Evolutionary conservation across 108 stramenopile species (phyloP).

Genomic region (Cylindrotheca closterium): DNA sequence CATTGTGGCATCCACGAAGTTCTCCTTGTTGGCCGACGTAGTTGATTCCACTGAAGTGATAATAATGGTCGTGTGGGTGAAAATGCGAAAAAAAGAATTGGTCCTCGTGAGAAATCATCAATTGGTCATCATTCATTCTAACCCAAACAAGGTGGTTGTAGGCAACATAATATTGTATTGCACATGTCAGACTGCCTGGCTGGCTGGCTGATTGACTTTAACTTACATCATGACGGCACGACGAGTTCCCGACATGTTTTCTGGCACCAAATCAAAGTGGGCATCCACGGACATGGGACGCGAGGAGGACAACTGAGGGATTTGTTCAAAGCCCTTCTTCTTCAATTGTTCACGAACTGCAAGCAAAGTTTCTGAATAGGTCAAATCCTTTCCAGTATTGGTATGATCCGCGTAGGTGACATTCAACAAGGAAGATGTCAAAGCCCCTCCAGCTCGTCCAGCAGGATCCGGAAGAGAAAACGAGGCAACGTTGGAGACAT

Average conservation of each 20-base stretch:
- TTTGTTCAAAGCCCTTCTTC: slow-evolving; percentile 42
- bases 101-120: too few species aligned
- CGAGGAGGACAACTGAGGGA: slow-evolving; percentile 73
- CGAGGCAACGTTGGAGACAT: slow-evolving; percentile 74
- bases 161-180: neutral
- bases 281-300: slow-evolving; percentile 43
- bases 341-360: slow-evolving; percentile 55
- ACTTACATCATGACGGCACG: slow-evolving; percentile 68
- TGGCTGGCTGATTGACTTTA: neutral
- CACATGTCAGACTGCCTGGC: neutral
- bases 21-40: slow-evolving; percentile 87
- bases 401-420: slow-evolving; percentile 57
- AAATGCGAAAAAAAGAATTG: too few species aligned
- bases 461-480: slow-evolving; percentile 82
- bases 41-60: slow-evolving; percentile 85
- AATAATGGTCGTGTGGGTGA: slow-evolving; percentile 21
- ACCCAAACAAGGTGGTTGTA: neutral
- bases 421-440: slow-evolving; percentile 83
- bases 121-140: too few species aligned
- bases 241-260: slow-evolving; percentile 28
- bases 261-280: slow-evolving; percentile 39
- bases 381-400: slow-evolving; percentile 45
- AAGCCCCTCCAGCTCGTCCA: slow-evolving; percentile 83
- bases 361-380: slow-evolving; percentile 72
- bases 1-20: slow-evolving; percentile 89